Conservation (phyloP, 2,329 filamentous ascomycete genomes). For the Botrytis paeoniae region DNA sequence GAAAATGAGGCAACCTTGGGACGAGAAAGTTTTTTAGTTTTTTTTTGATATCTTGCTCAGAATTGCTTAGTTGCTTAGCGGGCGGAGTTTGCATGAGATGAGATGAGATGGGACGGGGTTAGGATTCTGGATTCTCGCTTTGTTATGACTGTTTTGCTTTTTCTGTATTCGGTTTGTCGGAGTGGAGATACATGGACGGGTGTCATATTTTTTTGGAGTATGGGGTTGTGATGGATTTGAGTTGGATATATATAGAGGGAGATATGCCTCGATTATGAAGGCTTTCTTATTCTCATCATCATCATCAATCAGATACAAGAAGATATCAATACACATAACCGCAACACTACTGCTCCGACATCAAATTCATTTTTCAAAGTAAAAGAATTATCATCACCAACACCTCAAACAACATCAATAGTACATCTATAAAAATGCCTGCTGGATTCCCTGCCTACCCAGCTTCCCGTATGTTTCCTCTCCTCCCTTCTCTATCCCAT, state of each 20-base stretch:
- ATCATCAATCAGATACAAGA: background rate
- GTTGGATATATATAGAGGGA: slow-evolving; percentile 3
- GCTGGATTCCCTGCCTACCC: slow-evolving; percentile 22
- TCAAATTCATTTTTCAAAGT: background rate
- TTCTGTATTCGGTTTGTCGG: background rate
- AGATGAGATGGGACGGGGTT: background rate
- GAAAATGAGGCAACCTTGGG: background rate
- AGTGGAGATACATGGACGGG: background rate
- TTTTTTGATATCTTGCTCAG: background rate
- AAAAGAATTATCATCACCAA: background rate
- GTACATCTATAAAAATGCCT: slow-evolving; percentile 12
- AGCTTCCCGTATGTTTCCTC: slow-evolving; percentile 13
- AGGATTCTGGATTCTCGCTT: background rate
- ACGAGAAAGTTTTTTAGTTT: background rate
- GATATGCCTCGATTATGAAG: background rate
- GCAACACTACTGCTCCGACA: background rate
- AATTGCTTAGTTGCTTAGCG: background rate
- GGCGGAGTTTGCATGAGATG: background rate
- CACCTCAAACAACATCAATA: background rate
- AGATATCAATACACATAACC: background rate
- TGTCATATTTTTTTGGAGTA: background rate
- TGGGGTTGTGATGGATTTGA: background rate
- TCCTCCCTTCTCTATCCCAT: background rate
- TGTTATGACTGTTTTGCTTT: background rate
- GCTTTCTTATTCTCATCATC: background rate